A percentile compares a stretch with the other conserved stretches of the same genome.
phyloP scores from a whole-genome alignment of 2,329 filamentous ascomycete species.

The Aspergillus caelatus region DNA sequence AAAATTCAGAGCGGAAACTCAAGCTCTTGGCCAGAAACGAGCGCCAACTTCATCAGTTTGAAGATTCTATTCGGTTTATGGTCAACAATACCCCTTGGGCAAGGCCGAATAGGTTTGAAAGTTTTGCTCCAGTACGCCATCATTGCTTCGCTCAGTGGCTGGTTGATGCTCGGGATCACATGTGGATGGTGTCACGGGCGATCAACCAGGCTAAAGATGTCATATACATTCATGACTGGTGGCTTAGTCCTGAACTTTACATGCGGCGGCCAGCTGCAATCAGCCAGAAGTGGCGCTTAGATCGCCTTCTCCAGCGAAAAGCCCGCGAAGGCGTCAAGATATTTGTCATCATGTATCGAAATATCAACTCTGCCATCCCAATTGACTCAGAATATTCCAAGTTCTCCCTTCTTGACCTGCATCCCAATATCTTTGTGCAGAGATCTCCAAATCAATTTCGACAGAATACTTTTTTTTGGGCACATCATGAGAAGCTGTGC shows the following conservation, averaged over 20 bases:
- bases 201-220: constrained; percentile 97
- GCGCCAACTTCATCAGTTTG: constrained; percentile 85
- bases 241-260: constrained; percentile 95
- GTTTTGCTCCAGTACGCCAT: constrained; percentile 86
- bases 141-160: constrained; percentile 94
- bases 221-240: constrained; percentile 99
- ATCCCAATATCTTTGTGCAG: constrained; percentile 95
- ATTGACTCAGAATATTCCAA: constrained; percentile 99
- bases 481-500: constrained; percentile 97
- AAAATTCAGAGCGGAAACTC: constrained; percentile 88
- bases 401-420: constrained; percentile 89
- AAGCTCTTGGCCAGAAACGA: constrained; percentile 91
- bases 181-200: constrained; percentile 98
- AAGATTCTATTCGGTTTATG: constrained; percentile 90
- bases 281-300: constrained; percentile 96
- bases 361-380: constrained; percentile 94
- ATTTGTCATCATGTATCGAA: constrained; percentile 96
- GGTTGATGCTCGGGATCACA: constrained; percentile 94
- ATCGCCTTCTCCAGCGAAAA: constrained; percentile 89
- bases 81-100: constrained; percentile 80
- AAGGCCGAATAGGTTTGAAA: constrained; percentile 81
- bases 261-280: constrained; percentile 91
- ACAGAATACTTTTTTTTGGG: constrained; percentile 99
- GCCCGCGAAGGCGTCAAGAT: constrained; percentile 95
- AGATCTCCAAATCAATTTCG: constrained; percentile 96